Conservation (phyloP, 2,329 filamentous ascomycete species). For the Botryotinia calthae region DNA sequence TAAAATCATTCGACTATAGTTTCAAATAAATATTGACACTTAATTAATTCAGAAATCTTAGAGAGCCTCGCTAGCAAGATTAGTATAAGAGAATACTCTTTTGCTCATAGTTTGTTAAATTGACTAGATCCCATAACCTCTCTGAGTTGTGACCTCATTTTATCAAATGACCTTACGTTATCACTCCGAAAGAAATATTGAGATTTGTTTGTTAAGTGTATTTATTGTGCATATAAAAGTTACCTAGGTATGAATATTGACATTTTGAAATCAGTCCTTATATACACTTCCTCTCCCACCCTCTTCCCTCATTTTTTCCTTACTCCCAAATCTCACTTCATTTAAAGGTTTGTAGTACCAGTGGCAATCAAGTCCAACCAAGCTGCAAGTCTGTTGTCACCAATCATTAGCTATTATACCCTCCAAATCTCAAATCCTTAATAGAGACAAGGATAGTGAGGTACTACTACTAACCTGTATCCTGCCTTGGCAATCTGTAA, state of each 20-base stretch:
- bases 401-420: background rate
- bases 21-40: no score
- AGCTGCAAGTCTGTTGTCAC: slow-evolving; percentile 48
- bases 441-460: background rate
- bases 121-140: background rate
- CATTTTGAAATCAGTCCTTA: background rate
- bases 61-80: background rate
- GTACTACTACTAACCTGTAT: slow-evolving; percentile 46
- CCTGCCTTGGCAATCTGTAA: slow-evolving; percentile 65
- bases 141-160: background rate
- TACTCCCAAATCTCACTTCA: background rate
- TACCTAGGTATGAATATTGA: background rate
- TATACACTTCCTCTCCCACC: background rate
- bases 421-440: background rate
- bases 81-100: background rate
- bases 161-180: background rate
- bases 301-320: background rate
- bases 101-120: background rate
- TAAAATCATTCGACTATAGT: no score
- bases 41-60: background rate
- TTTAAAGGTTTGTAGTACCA: slow-evolving; percentile 21
- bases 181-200: no score
- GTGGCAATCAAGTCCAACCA: slow-evolving; percentile 62
- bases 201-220: background rate
- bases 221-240: background rate